Percentiles rank a stretch among this genome's conserved stretches.
These are phyloP conservation scores for Alliaria petiolata DNA, from an alignment of 345 rosid species.

Conservation along the genomic window DNA sequence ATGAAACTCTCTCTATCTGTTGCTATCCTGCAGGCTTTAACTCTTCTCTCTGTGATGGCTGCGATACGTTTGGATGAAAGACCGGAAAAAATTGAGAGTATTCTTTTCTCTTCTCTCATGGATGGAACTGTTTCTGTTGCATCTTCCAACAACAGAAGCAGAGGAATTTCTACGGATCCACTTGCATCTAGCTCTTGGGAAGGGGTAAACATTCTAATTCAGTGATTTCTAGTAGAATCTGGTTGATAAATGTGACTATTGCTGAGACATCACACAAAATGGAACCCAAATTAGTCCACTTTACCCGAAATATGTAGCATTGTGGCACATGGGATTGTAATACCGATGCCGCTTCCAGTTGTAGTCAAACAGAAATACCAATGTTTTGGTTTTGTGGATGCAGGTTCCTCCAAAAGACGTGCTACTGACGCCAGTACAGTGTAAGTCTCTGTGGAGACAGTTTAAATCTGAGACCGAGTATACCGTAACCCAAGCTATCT, in stretches of 20 bases:
- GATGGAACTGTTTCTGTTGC: conserved; percentile 42
- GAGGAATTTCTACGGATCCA: conserved; percentile 44
- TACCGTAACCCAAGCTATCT: conserved; percentile 68
- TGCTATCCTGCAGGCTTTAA: conserved; percentile 49
- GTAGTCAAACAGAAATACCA: background rate
- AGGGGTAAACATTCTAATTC: conserved; percentile 43
- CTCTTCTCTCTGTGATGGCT: conserved; percentile 55
- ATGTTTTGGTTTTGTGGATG: conserved; percentile 4
- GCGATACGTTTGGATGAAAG: conserved; percentile 71
- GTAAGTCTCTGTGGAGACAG: conserved; percentile 84
- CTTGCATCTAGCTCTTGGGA: conserved; percentile 74
- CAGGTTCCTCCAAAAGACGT: conserved; percentile 54
- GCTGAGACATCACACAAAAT: background rate
- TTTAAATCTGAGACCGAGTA: conserved; percentile 72
- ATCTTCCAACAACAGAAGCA: conserved; percentile 44
- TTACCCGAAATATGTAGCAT: background rate
- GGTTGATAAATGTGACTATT: background rate
- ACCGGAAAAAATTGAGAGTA: conserved; percentile 51
- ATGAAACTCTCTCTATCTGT: conserved; percentile 14
- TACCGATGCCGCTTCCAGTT: background rate
- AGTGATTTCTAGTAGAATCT: background rate
- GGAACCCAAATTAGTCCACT: background rate
- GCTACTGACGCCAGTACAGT: conserved; percentile 67
- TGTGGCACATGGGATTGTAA: background rate
- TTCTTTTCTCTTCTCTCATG: conserved; percentile 53